A percentile compares a stretch with the other conserved stretches of the same genome.
These are phyloP conservation scores for Candida hungchunana DNA, from an alignment of 805 yeast genomes.

Conservation along the genomic window DNA sequence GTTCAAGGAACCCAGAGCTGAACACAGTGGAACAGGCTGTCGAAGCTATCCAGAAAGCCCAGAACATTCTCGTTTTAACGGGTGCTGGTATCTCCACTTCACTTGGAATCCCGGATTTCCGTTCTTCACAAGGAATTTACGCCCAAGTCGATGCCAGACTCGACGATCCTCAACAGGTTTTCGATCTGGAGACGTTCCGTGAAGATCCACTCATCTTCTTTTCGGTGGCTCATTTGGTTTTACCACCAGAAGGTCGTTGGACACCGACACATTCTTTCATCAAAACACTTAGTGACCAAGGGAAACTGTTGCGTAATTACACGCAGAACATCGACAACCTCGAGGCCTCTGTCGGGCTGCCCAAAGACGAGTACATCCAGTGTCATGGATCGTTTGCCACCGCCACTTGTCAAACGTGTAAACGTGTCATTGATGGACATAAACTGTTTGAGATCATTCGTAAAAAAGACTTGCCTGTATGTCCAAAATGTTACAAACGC, in stretches of 20 bases:
- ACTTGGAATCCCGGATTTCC: constrained; percentile 86
- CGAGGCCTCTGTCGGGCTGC: constrained; percentile 76
- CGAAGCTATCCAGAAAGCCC: constrained; percentile 47
- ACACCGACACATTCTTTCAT: constrained; percentile 84
- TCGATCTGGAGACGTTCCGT: constrained; percentile 65
- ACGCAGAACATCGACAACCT: constrained; percentile 90
- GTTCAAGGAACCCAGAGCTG: constrained; percentile 52
- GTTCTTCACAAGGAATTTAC: constrained; percentile 86
- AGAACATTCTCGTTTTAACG: constrained; percentile 67
- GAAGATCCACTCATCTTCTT: constrained; percentile 79
- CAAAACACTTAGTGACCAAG: constrained; percentile 65
- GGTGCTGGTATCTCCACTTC: constrained; percentile 95
- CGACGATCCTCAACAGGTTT: constrained; percentile 87
- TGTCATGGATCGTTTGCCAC: constrained; percentile 92
- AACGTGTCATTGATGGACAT: constrained; percentile 60
- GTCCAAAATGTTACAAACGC: constrained; percentile 59
- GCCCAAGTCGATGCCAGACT: constrained; percentile 66
- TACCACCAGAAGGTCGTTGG: constrained; percentile 64
- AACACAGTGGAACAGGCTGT: constrained; percentile 56
- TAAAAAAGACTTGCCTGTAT: constrained; percentile 57
- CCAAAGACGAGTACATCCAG: constrained; percentile 65
- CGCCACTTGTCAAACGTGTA: constrained; percentile 81
- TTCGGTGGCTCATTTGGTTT: constrained; percentile 77
- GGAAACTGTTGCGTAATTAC: constrained; percentile 75
- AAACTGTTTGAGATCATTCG: constrained; percentile 58